Base-by-base conservation (phyloP, 2,329 filamentous ascomycete species). In the Hirsutella minnesotensis region DNA sequence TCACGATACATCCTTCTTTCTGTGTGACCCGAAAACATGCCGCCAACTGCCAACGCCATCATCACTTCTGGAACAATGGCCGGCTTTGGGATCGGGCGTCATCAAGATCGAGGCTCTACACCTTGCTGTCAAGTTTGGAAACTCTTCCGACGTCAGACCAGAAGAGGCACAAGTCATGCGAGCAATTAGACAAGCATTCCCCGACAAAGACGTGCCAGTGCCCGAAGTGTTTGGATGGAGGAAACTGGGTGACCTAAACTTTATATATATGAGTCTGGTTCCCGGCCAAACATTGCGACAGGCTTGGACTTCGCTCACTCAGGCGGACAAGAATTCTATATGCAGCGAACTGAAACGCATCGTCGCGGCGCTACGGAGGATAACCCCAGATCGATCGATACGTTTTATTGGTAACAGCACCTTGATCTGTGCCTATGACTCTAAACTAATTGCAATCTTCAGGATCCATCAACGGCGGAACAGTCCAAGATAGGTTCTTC, bases 171-270 rank as follows among this genome's bases (percentile, higher is more conserved):
- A 47, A 29, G 9, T 43, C 3, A 49, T 51, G 41, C 21, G 36
- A 12, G 47, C 24, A 1, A 43, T 51, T 2, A 30, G 44, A 27
- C 19, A 43, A 41, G 21, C 38, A 2, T 51, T 51, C 10, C 44
- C 39, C 1, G n/a, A 51, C 4, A 29, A 22, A 5, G 43, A 47
- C 10, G 34, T 52, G 16, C 47, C 46, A 15, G 43, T 52, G 1
- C 51, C 51, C 1, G 49, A 52, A 21, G 64, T 79, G 65, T 52
- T 53, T 33, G 49, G 46, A 3, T 53, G 47, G 51, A 49, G 50
- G 53, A 42, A n/a, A 35, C 15, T 44, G 8, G 33, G 22, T 4
- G 16, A 31, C 8, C 34, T 31, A 12, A 40, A 21, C 9, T 53
- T 53, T 35, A 47, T 55, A 21, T 51, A 50, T 9, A 54, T 52